A percentile compares a stretch with the other conserved stretches of the same genome.
Conservation (phyloP, 345 rosid species). For the Murraya paniculata region DNA sequence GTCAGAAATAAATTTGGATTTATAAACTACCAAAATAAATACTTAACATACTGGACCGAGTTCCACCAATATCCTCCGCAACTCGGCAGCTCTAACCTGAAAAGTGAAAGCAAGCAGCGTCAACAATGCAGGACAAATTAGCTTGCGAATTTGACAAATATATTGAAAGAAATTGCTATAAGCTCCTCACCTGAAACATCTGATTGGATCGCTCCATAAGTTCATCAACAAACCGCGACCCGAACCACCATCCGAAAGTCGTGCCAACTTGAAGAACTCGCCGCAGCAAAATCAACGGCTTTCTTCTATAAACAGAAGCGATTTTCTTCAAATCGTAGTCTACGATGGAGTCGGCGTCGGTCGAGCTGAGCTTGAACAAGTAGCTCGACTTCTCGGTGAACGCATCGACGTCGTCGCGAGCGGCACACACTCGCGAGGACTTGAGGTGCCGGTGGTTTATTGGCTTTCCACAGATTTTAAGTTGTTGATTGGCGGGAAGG, state of each 20-base stretch:
- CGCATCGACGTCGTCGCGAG: conserved; percentile 51
- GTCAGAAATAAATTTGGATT: background rate
- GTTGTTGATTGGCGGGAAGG: conserved; percentile 41
- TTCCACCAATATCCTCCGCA: conserved; percentile 71
- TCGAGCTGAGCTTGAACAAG: conserved; percentile 57
- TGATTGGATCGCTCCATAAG: conserved; percentile 58
- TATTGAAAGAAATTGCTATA: background rate
- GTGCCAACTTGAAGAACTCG: conserved; percentile 66
- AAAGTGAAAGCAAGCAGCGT: conserved; percentile 31
- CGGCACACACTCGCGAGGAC: conserved; percentile 28
- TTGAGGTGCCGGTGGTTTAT: conserved; percentile 9
- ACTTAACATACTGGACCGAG: conserved; percentile 76
- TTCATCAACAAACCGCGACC: conserved; percentile 56
- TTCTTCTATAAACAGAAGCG: conserved; percentile 50
- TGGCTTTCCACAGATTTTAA: background rate
- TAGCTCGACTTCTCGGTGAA: conserved; percentile 89
- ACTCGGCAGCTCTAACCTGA: conserved; percentile 90
- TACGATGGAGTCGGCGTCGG: conserved; percentile 58
- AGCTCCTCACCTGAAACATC: conserved; percentile 64
- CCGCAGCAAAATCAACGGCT: conserved; percentile 66
- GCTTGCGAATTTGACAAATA: too few species aligned
- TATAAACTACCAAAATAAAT: background rate
- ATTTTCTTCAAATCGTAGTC: conserved; percentile 57
- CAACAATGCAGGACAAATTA: background rate
- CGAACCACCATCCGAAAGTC: conserved; percentile 80